Evolutionary conservation across 1,139 yeast species (phyloP), one percentile per base, ranked within the genome.

Genomic region (Magnusiomyces magnusii): DNA sequence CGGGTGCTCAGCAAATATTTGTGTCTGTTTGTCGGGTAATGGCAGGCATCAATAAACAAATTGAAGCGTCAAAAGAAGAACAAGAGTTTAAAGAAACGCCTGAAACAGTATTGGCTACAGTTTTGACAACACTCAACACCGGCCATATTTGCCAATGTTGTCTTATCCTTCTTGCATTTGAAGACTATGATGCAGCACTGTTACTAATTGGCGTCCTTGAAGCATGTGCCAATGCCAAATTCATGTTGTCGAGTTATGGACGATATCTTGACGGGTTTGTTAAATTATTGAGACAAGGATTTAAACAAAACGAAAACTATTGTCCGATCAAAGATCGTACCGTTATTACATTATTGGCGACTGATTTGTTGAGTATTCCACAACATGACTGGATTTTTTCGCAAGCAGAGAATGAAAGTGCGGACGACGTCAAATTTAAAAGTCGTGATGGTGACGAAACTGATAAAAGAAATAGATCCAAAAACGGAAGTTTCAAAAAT

Each of bases 381-480:
- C 55, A 62, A 21, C 67, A 64, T 27, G 65, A 68, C 2, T 68
- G 71, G 71, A 64, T 67, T 17, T 68, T 68, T 17, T 44, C 49
- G 24, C 49, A 21, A 27, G 27, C 49, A 19, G 10, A 23, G 19
- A 39, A 5, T 19, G 19, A n/a, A 39, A 10, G 3, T 9, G 44
- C 36, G 36, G 36, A 31, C 13, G 36, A 31, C 13, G 13, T 31
- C 13, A 7, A 31, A 31, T 7, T 7, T 13, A 31, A 31, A 7
- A 31, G 10, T 13, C 36, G 13, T 31, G 13, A 31, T 13, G 7
- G 13, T 31, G 13, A 7, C 36, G 10, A 31, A 7, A 31, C 10
- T 31, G 10, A 31, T 31, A 31, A 31, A 7, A 13, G 36, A 31
- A 31, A 31, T 13, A 13, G 36, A 31, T 13, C 36, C 36, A 31